Percentiles rank a stretch among this genome's conserved stretches.
Conservation (phyloP, 345 rosid species). For the Populus alba region DNA sequence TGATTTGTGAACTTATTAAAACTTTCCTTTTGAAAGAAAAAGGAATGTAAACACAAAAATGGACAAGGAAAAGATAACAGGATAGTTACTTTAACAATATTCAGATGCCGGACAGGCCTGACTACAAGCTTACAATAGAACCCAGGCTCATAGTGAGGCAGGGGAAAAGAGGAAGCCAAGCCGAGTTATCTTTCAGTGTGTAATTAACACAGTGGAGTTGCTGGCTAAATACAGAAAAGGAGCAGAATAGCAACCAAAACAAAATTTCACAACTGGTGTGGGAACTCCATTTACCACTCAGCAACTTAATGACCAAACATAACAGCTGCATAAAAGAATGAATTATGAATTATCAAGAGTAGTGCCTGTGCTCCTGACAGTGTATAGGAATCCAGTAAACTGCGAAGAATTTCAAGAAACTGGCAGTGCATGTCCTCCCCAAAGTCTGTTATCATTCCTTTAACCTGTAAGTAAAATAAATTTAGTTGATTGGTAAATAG, state of each 20-base stretch:
- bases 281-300: neutral
- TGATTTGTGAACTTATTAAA: neutral
- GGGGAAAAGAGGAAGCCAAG: neutral
- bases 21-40: neutral
- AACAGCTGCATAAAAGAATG: conserved; percentile 3
- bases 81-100: neutral
- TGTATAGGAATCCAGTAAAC: conserved; percentile 85
- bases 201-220: neutral
- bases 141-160: neutral
- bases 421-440: conserved; percentile 97
- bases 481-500: neutral
- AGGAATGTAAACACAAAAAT: neutral
- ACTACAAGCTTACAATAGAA: neutral
- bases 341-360: conserved; percentile 1
- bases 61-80: neutral
- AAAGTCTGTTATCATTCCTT: conserved; percentile 93
- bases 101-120: neutral
- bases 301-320: neutral
- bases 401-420: conserved; percentile 94
- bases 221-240: neutral
- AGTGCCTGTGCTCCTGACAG: conserved; percentile 73
- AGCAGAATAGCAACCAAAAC: neutral
- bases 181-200: neutral
- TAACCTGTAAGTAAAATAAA: conserved; percentile 53
- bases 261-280: neutral